Base-by-base conservation (phyloP, 2,329 filamentous ascomycete genomes). In the Chaetoscypha palmicola region DNA sequence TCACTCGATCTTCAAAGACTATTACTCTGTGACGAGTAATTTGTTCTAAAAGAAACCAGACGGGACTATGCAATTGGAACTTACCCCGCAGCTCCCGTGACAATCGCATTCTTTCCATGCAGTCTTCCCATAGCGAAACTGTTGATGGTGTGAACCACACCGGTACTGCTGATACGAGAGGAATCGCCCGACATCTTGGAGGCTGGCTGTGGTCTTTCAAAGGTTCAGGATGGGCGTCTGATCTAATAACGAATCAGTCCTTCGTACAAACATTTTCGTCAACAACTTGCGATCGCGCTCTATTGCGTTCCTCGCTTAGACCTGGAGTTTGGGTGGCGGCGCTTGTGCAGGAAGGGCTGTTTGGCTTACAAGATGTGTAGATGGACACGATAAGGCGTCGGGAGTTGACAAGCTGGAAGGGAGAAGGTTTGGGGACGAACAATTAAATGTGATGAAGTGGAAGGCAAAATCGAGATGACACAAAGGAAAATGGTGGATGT, bases 61-160 rank as follows among this genome's bases (percentile, higher is more conserved):
- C n/a, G n/a, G n/a, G n/a, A n/a, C n/a, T n/a, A n/a, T n/a, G n/a
- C n/a, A n/a, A n/a, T n/a, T n/a, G n/a, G 12, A 28, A 66, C 73
- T 63, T 69, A 84, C 80, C 81, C 79, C 58, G 78, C 81, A 51
- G 79, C 81, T 56, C 81, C 81, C 28, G 81, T 86, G 59, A 86
- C 71, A 58, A 86, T 60, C 5, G 64, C 60, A 47, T 66, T 66
- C 49, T 64, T 65, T 30, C 61, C 60, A 50, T 55, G 49, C 23
- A 63, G 45, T 51, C 60, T 57, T 45, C 61, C 61, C 55, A 63
- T 61, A n/a, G 50, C 52, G 39, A 63, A 44, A 45, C 59, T 59
- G 51, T 64, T 64, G 52, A 62, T 63, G 38, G 60, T 62, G 17
- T 51, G 50, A 36, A 53, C 38, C 26, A 43, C 47, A 39, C 45